Conservation (phyloP, 208 protist genomes). For the Crithidia brevicula region DNA sequence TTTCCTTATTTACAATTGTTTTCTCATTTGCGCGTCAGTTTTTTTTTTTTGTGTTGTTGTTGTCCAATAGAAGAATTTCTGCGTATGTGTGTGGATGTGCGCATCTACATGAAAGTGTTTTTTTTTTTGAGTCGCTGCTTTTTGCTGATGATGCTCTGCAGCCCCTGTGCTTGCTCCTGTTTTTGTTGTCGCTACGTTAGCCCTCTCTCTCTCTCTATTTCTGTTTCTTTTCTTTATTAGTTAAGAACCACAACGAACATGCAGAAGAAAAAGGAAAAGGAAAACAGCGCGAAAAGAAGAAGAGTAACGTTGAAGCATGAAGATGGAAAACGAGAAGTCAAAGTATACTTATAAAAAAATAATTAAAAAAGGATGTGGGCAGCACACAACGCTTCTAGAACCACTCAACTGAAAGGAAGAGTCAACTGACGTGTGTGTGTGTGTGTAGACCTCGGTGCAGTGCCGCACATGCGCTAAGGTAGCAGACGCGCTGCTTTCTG, state of each 20-base stretch:
- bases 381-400: too few relatives aligned
- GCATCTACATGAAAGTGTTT: too few relatives aligned
- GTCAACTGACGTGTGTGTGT: too few relatives aligned
- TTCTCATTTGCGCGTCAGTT: neutral
- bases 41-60: neutral
- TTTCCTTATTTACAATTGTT: neutral
- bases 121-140: too few relatives aligned
- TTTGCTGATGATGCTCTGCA: neutral
- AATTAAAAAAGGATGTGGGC: too few relatives aligned
- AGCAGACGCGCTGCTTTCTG: too few relatives aligned
- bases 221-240: neutral
- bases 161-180: neutral
- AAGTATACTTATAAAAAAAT: too few relatives aligned
- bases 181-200: neutral
- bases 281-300: neutral
- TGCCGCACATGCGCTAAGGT: too few relatives aligned
- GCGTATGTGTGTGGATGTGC: too few relatives aligned
- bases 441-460: too few relatives aligned
- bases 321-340: neutral
- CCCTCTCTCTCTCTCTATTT: slow-evolving; percentile 3
- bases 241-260: neutral
- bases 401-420: too few relatives aligned
- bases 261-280: neutral
- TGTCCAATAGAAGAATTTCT: neutral
- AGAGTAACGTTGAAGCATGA: neutral